A percentile compares a stretch with the other conserved stretches of the same genome.
Conservation (phyloP, 805 yeast species). For the Lipomyces mesembrius region DNA sequence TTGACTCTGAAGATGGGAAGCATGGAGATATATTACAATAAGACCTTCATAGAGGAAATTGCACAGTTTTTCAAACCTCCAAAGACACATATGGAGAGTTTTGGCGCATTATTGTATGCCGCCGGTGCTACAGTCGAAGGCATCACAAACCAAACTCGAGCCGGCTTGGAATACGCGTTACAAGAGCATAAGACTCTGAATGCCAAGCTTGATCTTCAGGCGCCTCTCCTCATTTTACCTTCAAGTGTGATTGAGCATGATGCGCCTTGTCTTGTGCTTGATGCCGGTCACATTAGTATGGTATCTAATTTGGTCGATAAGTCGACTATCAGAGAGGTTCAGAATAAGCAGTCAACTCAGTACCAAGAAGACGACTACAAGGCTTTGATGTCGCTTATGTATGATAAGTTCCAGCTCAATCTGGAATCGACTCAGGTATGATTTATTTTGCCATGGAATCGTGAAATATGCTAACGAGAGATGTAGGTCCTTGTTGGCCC, state of each 20-base stretch:
- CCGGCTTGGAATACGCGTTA: constrained; percentile 90
- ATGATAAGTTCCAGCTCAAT: constrained; percentile 78
- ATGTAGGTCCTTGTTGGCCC: constrained; percentile 68
- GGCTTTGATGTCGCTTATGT: constrained; percentile 75
- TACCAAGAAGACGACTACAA: constrained; percentile 76
- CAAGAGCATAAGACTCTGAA: constrained; percentile 93
- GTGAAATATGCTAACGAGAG: neutral
- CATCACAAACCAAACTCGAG: constrained; percentile 81
- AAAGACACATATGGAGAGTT: constrained; percentile 79
- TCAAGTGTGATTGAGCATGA: constrained; percentile 76
- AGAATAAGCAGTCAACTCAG: constrained; percentile 56
- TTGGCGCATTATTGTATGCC: constrained; percentile 87
- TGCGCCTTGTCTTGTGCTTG: constrained; percentile 87
- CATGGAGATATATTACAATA: constrained; percentile 88
- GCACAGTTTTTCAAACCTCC: constrained; percentile 84
- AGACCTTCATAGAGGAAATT: constrained; percentile 77
- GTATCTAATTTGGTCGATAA: constrained; percentile 78
- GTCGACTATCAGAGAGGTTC: constrained; percentile 68
- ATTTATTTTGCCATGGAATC: neutral
- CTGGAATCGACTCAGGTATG: constrained; percentile 81
- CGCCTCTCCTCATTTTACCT: constrained; percentile 89
- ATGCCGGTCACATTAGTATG: constrained; percentile 93
- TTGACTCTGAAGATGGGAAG: constrained; percentile 75
- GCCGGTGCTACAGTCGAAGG: constrained; percentile 96
- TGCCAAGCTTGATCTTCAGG: constrained; percentile 85